Conservation (phyloP, 1,284 basidiomycete genomes). For the Ustilago sp. region DNA sequence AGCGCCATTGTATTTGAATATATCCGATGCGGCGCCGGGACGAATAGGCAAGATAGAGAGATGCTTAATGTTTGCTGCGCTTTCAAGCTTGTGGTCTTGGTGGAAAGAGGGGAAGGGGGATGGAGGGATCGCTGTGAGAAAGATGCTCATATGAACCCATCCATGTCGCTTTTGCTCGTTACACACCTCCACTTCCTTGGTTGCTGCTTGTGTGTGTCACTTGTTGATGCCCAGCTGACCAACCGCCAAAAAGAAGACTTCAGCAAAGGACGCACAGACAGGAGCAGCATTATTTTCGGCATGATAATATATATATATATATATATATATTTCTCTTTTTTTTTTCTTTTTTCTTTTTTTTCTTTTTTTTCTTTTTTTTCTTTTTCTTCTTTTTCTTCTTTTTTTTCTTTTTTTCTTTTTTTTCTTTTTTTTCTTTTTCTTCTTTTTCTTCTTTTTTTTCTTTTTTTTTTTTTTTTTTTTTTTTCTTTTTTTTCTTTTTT, state of each 20-base stretch:
- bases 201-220: not conserved
- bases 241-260: slow-evolving; percentile 2
- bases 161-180: slow-evolving; percentile 1
- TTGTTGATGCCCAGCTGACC: slow-evolving; percentile 13
- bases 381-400: too few species aligned
- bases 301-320: not conserved
- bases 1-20: slow-evolving; percentile 19
- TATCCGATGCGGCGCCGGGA: not conserved
- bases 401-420: not conserved
- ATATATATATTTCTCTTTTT: not conserved
- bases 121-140: not conserved
- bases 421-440: not conserved
- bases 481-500: too few species aligned
- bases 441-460: not conserved
- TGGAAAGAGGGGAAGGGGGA: not conserved
- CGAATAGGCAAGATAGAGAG: not conserved
- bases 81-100: not conserved
- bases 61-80: not conserved
- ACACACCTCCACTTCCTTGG: slow-evolving; percentile 1
- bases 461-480: not conserved
- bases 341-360: not conserved
- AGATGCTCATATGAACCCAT: not conserved
- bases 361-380: not conserved
- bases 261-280: not conserved
- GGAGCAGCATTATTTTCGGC: not conserved